phyloP scores from a whole-genome alignment of 1,284 basidiomycete species.

The Ganoderma multipileum region DNA sequence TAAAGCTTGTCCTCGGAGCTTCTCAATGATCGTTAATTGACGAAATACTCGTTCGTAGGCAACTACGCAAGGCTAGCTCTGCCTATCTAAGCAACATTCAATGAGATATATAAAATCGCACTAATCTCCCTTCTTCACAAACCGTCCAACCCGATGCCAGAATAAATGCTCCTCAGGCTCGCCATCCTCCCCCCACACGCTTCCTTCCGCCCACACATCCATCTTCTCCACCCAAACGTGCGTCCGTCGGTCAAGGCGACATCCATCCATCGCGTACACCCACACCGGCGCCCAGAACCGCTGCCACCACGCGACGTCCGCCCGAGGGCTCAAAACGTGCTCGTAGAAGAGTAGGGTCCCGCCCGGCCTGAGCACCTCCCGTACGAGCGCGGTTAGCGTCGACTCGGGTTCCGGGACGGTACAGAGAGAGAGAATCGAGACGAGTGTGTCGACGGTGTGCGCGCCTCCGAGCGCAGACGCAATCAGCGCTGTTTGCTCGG shows the following conservation, averaged over 20 bases:
- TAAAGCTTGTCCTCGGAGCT: no score
- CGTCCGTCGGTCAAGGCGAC: conserved; percentile 52
- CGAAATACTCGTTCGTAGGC: neutral
- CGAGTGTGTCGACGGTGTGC: conserved; percentile 59
- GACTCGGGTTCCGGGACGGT: conserved; percentile 58
- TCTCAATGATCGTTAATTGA: neutral
- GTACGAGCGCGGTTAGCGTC: conserved; percentile 51
- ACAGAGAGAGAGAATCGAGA: conserved; percentile 64
- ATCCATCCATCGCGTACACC: conserved; percentile 41
- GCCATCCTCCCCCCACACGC: conserved; percentile 52
- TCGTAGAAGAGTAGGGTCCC: conserved; percentile 70
- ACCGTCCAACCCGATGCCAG: conserved; percentile 61
- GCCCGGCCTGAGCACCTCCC: conserved; percentile 60
- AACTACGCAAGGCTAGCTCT: no score
- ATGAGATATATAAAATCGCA: neutral
- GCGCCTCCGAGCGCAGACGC: conserved; percentile 45
- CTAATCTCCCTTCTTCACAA: conserved; percentile 47
- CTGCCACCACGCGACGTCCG: conserved; percentile 72
- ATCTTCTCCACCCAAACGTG: conserved; percentile 57
- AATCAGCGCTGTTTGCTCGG: conserved; percentile 52
- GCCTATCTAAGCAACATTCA: no score
- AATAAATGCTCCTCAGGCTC: conserved; percentile 59
- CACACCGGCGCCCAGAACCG: conserved; percentile 72
- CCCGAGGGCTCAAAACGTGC: conserved; percentile 59
- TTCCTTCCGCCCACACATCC: conserved; percentile 49